Evolutionary conservation across 768 basidiomycete genomes (phyloP).

Genomic region (Hygrophorus pudorinus): DNA sequence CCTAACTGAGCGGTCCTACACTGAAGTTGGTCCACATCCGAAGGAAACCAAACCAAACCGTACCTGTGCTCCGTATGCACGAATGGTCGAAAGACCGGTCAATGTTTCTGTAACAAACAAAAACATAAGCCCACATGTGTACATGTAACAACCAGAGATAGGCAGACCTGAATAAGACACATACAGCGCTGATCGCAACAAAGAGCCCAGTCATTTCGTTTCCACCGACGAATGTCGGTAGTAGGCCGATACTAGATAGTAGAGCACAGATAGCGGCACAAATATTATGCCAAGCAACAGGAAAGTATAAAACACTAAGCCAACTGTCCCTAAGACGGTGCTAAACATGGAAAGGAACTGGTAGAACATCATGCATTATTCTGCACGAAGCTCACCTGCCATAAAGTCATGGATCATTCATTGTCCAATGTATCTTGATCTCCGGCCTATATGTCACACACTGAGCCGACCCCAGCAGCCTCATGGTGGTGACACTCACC

Average conservation of each 20-base stretch:
- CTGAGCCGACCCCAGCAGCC: too few species aligned
- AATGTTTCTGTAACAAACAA: slow-evolving; percentile 36
- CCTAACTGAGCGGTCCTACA: slow-evolving; percentile 35
- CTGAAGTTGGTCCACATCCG: not conserved
- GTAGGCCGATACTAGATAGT: slow-evolving; percentile 42
- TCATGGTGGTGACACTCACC: too few species aligned
- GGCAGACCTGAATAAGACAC: slow-evolving; percentile 43
- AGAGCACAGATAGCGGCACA: slow-evolving; percentile 39
- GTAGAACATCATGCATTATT: not conserved
- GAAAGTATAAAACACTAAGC: too few species aligned
- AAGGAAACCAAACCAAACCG: slow-evolving; percentile 2
- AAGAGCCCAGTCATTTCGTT: slow-evolving; percentile 53
- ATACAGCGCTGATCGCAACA: slow-evolving; percentile 50
- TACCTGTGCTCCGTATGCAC: slow-evolving; percentile 49
- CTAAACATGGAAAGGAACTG: slow-evolving; percentile 32
- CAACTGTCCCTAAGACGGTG: slow-evolving; percentile 44
- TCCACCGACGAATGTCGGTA: slow-evolving; percentile 56
- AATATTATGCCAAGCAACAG: slow-evolving; percentile 59
- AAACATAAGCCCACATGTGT: not conserved
- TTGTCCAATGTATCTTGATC: slow-evolving; percentile 53
- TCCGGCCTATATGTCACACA: slow-evolving; percentile 50
- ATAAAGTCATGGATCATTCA: slow-evolving; percentile 34
- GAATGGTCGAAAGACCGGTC: slow-evolving; percentile 54
- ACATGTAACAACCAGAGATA: too few species aligned
- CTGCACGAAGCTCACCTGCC: slow-evolving; percentile 26